A percentile compares a stretch with the other conserved stretches of the same genome.
phyloP scores from a whole-genome alignment of 2,329 filamentous ascomycete species.

The Exophiala viscosa region DNA sequence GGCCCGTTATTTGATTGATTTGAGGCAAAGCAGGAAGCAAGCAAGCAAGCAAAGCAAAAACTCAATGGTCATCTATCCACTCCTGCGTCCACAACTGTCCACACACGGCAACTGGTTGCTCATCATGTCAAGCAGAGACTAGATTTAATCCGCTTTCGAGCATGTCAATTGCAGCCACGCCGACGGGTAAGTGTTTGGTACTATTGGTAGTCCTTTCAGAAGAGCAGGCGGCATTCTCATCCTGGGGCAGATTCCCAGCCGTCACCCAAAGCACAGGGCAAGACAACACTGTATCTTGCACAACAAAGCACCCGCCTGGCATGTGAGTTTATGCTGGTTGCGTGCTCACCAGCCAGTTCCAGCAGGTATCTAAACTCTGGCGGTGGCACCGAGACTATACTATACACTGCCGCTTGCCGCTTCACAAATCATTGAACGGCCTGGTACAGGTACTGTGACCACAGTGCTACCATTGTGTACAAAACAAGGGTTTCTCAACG shows the following conservation, averaged over 20 bases:
- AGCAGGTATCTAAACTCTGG: slow-evolving; percentile 2
- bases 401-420: slow-evolving; percentile 10
- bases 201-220: slow-evolving; percentile 9
- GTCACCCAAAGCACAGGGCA: slow-evolving; percentile 8
- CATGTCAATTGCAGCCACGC: slow-evolving; percentile 12
- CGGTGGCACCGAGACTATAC: slow-evolving; percentile 6
- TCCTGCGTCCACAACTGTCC: not conserved
- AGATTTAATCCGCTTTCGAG: not conserved
- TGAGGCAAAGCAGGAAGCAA: not conserved
- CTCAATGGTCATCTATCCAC: slow-evolving; percentile 1
- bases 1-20: not conserved
- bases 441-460: slow-evolving; percentile 10
- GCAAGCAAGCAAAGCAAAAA: not conserved
- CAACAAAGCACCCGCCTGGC: slow-evolving; percentile 1
- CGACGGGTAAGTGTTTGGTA: not conserved
- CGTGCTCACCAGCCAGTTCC: not conserved
- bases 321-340: not conserved
- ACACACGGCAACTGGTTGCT: not conserved
- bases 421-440: slow-evolving; percentile 21
- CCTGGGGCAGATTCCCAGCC: slow-evolving; percentile 1
- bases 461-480: slow-evolving; percentile 12
- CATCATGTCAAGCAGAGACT: not conserved
- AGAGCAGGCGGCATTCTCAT: slow-evolving; percentile 1
- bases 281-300: not conserved
- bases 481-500: slow-evolving; percentile 10